These are phyloP conservation scores for Botrytis fabae DNA, from an alignment of 2,329 filamentous ascomycete genomes.

Conservation along the genomic window DNA sequence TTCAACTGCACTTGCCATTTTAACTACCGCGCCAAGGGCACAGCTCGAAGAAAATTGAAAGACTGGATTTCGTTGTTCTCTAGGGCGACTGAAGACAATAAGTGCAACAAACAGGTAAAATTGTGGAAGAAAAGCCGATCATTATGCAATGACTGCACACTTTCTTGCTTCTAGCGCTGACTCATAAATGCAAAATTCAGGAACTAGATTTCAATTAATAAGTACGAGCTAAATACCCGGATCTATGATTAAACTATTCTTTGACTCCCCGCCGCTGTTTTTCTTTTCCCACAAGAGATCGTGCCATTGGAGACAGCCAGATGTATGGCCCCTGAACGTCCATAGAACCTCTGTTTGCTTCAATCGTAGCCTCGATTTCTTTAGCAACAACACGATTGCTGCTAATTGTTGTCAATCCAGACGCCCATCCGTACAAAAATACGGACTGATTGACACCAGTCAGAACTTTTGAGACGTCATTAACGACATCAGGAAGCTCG, in stretches of 20 bases:
- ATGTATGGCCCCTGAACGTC: constrained; percentile 58
- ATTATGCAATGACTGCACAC: neutral
- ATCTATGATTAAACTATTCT: neutral
- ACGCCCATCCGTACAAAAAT: constrained; percentile 66
- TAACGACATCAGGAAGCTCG: constrained; percentile 48
- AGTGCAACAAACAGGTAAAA: neutral
- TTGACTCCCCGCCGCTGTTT: constrained; percentile 41
- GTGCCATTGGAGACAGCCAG: constrained; percentile 64
- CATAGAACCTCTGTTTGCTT: constrained; percentile 48
- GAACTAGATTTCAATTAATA: neutral
- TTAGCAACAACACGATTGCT: constrained; percentile 65
- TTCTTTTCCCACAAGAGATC: constrained; percentile 68
- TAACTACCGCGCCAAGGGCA: neutral
- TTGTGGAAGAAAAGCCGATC: neutral
- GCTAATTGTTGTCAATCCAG: constrained; percentile 60
- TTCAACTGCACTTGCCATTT: neutral
- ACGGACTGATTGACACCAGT: constrained; percentile 65
- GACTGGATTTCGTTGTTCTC: neutral
- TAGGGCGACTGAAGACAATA: neutral
- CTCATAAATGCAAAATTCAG: neutral
- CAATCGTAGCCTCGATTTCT: constrained; percentile 59
- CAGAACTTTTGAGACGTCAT: constrained; percentile 49
- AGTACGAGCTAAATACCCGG: neutral
- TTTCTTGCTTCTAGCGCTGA: neutral
- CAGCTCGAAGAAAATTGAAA: neutral